Evolutionary conservation across 306 rosid species (phyloP).

Genomic region (Inga laurina): DNA sequence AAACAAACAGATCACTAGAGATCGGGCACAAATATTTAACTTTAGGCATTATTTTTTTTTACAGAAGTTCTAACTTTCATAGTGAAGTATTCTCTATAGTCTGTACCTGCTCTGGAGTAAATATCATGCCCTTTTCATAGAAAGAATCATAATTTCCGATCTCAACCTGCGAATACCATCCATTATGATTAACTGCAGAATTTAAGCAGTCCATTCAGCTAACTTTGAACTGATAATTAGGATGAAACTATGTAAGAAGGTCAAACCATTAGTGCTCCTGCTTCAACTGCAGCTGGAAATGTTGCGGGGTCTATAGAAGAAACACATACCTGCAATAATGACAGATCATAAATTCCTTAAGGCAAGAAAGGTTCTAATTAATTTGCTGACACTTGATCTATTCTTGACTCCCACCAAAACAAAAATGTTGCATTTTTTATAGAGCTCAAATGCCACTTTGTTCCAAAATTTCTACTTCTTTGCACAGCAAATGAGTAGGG

Average conservation of each 20-base stretch:
- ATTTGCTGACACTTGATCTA: conserved; percentile 3
- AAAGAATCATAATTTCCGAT: conserved; percentile 94
- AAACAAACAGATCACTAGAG: not conserved
- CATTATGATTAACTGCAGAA: conserved; percentile 8
- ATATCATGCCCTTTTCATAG: conserved; percentile 71
- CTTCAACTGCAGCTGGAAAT: conserved; percentile 82
- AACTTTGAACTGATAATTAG: conserved; percentile 10
- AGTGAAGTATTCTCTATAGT: conserved; percentile 28
- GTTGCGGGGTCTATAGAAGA: conserved; percentile 79
- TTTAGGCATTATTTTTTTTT: not conserved
- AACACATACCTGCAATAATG: conserved; percentile 77
- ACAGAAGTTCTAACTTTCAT: conserved; percentile 15
- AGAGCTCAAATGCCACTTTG: too few relatives aligned
- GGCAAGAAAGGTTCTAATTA: conserved; percentile 3
- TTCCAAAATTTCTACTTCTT: not conserved
- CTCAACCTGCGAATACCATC: conserved; percentile 66
- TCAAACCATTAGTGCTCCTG: conserved; percentile 86
- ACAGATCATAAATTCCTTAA: conserved; percentile 16
- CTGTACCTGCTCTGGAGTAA: conserved; percentile 82
- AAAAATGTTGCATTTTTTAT: not conserved
- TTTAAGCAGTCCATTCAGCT: not conserved
- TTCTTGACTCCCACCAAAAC: not conserved
- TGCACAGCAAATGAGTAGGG: not conserved
- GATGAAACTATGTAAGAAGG: conserved; percentile 24
- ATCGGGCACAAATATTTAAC: not conserved